Base-by-base conservation (phyloP, 2,329 filamentous ascomycete genomes). In the Knufia fluminis region DNA sequence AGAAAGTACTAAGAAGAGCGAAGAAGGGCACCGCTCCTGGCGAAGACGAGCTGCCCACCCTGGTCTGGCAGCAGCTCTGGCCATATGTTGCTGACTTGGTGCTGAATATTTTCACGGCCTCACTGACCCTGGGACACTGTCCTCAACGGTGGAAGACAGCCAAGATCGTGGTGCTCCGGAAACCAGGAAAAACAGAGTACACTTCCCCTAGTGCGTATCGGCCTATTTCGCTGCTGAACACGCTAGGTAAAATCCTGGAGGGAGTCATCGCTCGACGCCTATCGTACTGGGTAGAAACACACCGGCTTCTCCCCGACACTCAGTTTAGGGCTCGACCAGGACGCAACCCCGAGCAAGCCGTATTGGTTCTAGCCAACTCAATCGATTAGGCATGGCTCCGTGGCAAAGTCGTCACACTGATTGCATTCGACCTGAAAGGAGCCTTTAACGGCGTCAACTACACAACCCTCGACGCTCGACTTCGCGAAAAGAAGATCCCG, bases 131-230 rank as follows among this genome's bases (percentile, higher is more conserved):
- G 14, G 54, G 55, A 22, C 36, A 61, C 41, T 51, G 59, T 38
- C 59, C 54, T 2, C 38, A 45, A 23, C 44, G 46, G 50, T 61
- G 49, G 57, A 49, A 45, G 41, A 44, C 35, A 8, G 31, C 54
- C 31, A 23, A 39, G 22, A 50, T 46, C 17, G 44, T 59, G 8
- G 47, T 55, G 9, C 51, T 60, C 6, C 48, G 52, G 19, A 60
- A 60, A 41, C 52, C 53, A 23, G 54, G 58, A 0, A 59, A 59
- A 38, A 48, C 49, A 19, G 58, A 63, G 43, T 64, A 64, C 46
- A 53, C 53, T 19, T 19, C 53, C 2, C 52, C 57, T 0, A 51
- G 54, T 28, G 59, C 56, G 20, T 62, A 62, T 31, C 51, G 54
- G 4, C 61, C 54, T 20, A 64, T 64, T 40, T 63, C 57, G 35